A percentile compares a stretch with the other conserved stretches of the same genome.
These are phyloP conservation scores for Epichloe brachyelytri DNA, from an alignment of 2,329 filamentous ascomycete genomes.

Conservation along the genomic window DNA sequence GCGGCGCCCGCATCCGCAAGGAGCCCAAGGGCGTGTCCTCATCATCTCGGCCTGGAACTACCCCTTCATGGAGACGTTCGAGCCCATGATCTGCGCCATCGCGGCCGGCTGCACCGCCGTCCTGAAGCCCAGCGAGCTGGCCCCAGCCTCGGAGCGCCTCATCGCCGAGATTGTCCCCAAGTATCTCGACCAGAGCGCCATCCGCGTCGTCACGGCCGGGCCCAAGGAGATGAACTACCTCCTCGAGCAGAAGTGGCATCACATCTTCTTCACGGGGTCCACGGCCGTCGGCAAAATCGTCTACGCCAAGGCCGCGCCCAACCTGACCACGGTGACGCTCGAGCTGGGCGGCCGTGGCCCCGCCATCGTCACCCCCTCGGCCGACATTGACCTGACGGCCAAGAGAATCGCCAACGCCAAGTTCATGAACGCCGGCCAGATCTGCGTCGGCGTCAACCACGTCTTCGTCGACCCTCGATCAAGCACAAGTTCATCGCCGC, in stretches of 20 bases:
- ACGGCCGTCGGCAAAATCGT: constrained; percentile 24
- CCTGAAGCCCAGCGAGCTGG: constrained; percentile 32
- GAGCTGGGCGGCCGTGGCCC: constrained; percentile 34
- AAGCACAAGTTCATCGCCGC: constrained; percentile 22
- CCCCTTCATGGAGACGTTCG: constrained; percentile 24
- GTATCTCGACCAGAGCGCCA: constrained; percentile 28
- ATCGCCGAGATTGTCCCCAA: constrained; percentile 25
- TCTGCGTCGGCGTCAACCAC: constrained; percentile 24
- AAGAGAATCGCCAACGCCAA: constrained; percentile 30
- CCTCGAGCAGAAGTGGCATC: constrained; percentile 25
- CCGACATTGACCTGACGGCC: constrained; percentile 28
- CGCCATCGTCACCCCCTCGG: constrained; percentile 26
- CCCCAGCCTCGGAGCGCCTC: constrained; percentile 20
- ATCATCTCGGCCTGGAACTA: constrained; percentile 35
- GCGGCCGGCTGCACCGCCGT: constrained; percentile 28
- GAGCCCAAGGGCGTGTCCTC: constrained; percentile 31
- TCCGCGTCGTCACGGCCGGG: constrained; percentile 23
- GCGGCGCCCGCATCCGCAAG: constrained; percentile 22
- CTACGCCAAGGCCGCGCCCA: constrained; percentile 26
- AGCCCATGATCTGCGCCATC: constrained; percentile 29
- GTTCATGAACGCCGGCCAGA: constrained; percentile 26
- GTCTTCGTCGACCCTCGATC: constrained; percentile 27
- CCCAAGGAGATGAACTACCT: constrained; percentile 23
- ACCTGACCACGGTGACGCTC: constrained; percentile 30
- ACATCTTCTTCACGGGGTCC: constrained; percentile 34